Conservation (phyloP, 208 protist species). For the Trypanosoma scelopori region DNA sequence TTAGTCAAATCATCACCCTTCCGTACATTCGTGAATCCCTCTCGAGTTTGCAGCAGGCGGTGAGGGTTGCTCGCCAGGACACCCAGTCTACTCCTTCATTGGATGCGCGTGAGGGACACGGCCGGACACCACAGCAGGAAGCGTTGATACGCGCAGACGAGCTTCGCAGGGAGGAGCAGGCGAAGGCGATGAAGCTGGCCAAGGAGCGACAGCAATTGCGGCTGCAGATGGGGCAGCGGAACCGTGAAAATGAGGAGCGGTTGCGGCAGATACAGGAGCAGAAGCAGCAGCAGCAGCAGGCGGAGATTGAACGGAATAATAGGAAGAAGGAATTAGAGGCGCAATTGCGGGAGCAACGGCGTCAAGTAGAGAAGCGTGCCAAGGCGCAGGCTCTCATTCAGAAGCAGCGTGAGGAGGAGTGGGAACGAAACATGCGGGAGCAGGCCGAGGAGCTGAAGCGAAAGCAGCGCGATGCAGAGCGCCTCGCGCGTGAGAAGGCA, state of each 20-base stretch:
- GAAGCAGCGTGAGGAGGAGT: conserved; percentile 68
- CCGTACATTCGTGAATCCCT: conserved; percentile 81
- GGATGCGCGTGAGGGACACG: conserved; percentile 35
- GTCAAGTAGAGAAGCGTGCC: conserved; percentile 40
- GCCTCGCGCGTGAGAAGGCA: conserved; percentile 26
- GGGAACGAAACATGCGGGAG: conserved; percentile 69
- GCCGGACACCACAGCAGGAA: conserved; percentile 24
- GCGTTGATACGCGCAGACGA: conserved; percentile 45
- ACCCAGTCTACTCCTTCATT: conserved; percentile 43
- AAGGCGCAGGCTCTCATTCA: conserved; percentile 49
- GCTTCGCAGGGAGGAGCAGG: conserved; percentile 46
- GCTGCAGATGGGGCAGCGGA: conserved; percentile 40
- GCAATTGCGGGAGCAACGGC: conserved; percentile 64
- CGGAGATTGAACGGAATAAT: conserved; percentile 43
- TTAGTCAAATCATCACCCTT: conserved; percentile 73
- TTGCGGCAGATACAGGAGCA: conserved; percentile 27
- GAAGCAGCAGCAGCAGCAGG: conserved; percentile 55
- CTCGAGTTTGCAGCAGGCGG: conserved; percentile 51
- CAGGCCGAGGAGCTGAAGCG: conserved; percentile 38
- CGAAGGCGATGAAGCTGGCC: conserved; percentile 40
- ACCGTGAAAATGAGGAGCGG: conserved; percentile 32
- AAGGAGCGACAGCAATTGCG: conserved; percentile 49
- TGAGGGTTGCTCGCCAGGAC: conserved; percentile 52
- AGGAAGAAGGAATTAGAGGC: conserved; percentile 64
- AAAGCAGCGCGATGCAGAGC: conserved; percentile 27